Percentiles rank a stretch among this genome's conserved stretches.
Evolutionary conservation across 1,284 basidiomycete genomes (phyloP).

Genomic region (Pseudozyma pruni): DNA sequence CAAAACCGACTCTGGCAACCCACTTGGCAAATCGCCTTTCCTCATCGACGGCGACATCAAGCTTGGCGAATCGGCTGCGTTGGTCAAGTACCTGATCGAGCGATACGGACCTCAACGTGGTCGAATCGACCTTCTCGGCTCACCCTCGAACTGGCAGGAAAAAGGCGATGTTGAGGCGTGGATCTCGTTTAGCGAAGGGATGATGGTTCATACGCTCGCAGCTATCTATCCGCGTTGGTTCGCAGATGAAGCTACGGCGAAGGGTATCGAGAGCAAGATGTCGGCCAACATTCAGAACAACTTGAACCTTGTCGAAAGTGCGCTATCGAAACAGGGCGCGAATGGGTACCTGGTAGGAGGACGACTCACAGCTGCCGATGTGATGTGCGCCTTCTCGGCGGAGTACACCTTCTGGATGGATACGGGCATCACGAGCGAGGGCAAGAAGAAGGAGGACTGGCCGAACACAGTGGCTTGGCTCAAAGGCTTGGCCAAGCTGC

Average conservation of each 20-base stretch:
- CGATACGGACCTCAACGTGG: conserved; percentile 17
- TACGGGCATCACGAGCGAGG: conserved; percentile 9
- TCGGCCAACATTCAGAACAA: conserved; percentile 35
- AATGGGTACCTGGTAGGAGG: conserved; percentile 8
- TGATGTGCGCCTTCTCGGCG: conserved; percentile 31
- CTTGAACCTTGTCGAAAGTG: conserved; percentile 17
- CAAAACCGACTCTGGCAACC: conserved; percentile 20
- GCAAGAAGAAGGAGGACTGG: conserved; percentile 26
- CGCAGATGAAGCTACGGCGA: not conserved
- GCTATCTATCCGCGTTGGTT: conserved; percentile 33
- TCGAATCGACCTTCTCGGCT: conserved; percentile 6
- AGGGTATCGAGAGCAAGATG: conserved; percentile 14
- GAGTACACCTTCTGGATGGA: conserved; percentile 44
- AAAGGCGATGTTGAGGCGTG: conserved; percentile 15
- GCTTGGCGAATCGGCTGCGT: conserved; percentile 14
- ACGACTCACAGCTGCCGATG: conserved; percentile 23
- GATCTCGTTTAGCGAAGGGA: conserved; percentile 31
- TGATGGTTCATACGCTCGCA: conserved; percentile 35
- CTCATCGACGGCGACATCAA: conserved; percentile 15
- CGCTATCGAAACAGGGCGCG: not conserved
- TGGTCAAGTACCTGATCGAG: conserved; percentile 29
- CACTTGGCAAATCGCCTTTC: conserved; percentile 30
- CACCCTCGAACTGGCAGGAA: conserved; percentile 13
- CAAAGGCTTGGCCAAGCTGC: conserved; percentile 5
- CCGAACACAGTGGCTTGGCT: conserved; percentile 35